phyloP scores from a whole-genome alignment of 116 monocot genomes.

The Dioscorea cayenensis region DNA sequence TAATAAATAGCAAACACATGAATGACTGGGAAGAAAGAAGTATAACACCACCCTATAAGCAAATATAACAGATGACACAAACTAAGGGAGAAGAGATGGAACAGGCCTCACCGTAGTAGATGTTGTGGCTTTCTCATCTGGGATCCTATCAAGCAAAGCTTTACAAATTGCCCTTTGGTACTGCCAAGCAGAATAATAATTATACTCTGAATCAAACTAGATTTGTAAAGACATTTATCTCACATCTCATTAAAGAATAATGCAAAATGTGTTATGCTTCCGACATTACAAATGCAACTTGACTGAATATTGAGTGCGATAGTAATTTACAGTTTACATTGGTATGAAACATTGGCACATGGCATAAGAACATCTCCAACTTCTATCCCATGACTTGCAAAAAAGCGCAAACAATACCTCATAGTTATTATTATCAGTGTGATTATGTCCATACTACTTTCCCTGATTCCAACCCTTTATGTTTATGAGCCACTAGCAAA shows the following conservation, averaged over 20 bases:
- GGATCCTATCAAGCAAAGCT: slow-evolving; percentile 79
- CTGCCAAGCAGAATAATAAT: slow-evolving; percentile 27
- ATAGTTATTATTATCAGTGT: no score
- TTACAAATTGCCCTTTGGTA: slow-evolving; percentile 83
- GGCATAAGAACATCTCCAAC: no score
- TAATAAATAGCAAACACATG: not conserved
- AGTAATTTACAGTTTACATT: no score
- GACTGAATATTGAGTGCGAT: no score
- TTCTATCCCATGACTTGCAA: no score
- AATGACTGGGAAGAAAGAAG: not conserved
- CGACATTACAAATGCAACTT: not conserved
- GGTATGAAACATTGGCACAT: no score
- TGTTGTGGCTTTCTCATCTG: slow-evolving; percentile 59
- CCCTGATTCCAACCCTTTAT: no score
- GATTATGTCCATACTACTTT: no score
- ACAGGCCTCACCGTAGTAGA: slow-evolving; percentile 39
- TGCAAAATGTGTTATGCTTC: not conserved
- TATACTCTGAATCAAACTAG: not conserved
- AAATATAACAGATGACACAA: not conserved
- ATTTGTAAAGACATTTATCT: not conserved
- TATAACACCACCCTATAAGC: not conserved
- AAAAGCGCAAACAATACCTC: no score
- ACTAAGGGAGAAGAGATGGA: not conserved
- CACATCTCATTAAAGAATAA: not conserved
- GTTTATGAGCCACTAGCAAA: no score